phyloP scores from a whole-genome alignment of 2,329 filamentous ascomycete species.

The Meredithiella fracta region DNA sequence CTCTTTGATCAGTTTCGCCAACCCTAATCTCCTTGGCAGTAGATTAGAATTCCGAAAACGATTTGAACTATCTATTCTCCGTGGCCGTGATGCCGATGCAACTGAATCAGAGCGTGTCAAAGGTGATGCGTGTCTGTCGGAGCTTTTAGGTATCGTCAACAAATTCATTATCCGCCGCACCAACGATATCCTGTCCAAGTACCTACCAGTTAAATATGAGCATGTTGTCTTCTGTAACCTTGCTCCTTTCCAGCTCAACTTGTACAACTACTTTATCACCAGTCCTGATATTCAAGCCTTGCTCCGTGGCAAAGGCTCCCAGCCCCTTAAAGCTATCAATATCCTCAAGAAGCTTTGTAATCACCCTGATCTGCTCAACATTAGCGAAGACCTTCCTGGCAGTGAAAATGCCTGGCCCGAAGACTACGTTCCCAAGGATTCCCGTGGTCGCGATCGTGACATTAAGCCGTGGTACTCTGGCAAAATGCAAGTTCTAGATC shows the following conservation, averaged over 20 bases:
- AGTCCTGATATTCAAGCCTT: slow-evolving; percentile 89
- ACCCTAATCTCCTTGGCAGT: slow-evolving; percentile 78
- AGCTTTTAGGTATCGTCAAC: slow-evolving; percentile 75
- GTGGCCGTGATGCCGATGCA: slow-evolving; percentile 79
- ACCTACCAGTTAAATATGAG: slow-evolving; percentile 94
- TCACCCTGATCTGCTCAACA: slow-evolving; percentile 79
- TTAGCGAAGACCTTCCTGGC: slow-evolving; percentile 70
- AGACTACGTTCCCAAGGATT: slow-evolving; percentile 77
- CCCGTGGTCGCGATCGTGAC: slow-evolving; percentile 76
- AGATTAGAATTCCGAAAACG: slow-evolving; percentile 83
- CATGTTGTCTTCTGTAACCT: slow-evolving; percentile 97
- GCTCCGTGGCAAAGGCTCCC: slow-evolving; percentile 82
- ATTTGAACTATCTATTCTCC: slow-evolving; percentile 82
- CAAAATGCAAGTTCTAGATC: slow-evolving; percentile 95
- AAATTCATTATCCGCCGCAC: slow-evolving; percentile 97
- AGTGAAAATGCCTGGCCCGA: slow-evolving; percentile 67
- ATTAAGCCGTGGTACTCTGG: slow-evolving; percentile 92
- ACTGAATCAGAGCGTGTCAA: slow-evolving; percentile 66
- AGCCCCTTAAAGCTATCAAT: slow-evolving; percentile 90
- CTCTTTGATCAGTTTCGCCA: slow-evolving; percentile 87
- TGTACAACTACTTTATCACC: slow-evolving; percentile 95
- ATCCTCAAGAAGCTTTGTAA: slow-evolving; percentile 98
- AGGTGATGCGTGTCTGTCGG: slow-evolving; percentile 67
- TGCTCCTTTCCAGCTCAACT: slow-evolving; percentile 75
- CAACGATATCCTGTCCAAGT: slow-evolving; percentile 96